Conservation (phyloP, 306 rosid species). For the Oxytropis ochrocephala region DNA sequence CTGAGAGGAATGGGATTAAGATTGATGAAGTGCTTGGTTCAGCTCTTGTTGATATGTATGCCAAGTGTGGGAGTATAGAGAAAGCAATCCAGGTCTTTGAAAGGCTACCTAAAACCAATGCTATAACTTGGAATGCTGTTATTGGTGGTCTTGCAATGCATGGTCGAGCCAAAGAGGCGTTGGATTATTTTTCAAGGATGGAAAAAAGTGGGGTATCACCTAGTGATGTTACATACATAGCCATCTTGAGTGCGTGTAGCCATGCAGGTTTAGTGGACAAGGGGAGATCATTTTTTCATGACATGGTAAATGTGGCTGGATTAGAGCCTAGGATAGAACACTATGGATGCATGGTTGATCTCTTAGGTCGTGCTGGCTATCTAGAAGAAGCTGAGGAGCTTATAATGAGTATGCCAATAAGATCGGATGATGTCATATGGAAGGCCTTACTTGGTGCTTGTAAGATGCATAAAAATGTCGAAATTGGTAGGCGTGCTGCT, state of each 20-base stretch:
- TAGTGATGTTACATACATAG: slow-evolving; percentile 62
- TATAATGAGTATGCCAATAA: slow-evolving; percentile 52
- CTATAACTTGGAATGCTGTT: slow-evolving; percentile 64
- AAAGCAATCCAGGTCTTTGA: slow-evolving; percentile 72
- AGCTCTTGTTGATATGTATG: too few relatives aligned
- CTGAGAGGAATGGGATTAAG: slow-evolving; percentile 37
- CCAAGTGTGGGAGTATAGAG: too few relatives aligned
- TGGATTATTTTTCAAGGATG: slow-evolving; percentile 47
- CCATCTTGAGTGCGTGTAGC: slow-evolving; percentile 65
- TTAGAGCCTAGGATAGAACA: slow-evolving; percentile 68
- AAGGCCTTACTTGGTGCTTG: slow-evolving; percentile 83
- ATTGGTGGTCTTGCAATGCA: slow-evolving; percentile 75
- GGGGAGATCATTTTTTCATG: slow-evolving; percentile 47
- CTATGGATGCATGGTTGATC: slow-evolving; percentile 81
- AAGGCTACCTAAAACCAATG: slow-evolving; percentile 45
- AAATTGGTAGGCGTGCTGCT: slow-evolving; percentile 51
- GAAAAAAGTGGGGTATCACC: slow-evolving; percentile 44
- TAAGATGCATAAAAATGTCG: slow-evolving; percentile 50
- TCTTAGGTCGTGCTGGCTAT: slow-evolving; percentile 58
- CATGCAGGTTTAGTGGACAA: slow-evolving; percentile 65
- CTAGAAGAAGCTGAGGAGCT: slow-evolving; percentile 73
- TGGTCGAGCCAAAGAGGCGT: slow-evolving; percentile 43
- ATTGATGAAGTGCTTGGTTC: slow-evolving; percentile 71
- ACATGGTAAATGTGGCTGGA: slow-evolving; percentile 47
- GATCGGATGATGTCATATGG: slow-evolving; percentile 72